Evolutionary conservation across 345 rosid species (phyloP).

Genomic region (Eucalyptus regnans): DNA sequence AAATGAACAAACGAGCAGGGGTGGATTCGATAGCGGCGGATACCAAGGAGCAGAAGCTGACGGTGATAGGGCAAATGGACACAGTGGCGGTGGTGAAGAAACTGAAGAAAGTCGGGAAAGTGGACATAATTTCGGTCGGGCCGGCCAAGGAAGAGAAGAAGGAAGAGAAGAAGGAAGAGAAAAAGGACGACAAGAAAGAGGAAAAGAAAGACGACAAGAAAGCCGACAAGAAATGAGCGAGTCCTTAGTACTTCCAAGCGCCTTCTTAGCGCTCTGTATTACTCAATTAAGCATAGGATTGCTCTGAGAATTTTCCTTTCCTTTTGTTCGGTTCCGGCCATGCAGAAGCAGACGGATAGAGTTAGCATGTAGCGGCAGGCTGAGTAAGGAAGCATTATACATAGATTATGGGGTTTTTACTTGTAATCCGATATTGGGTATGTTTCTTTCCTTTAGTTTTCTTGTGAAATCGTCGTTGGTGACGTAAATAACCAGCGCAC

Average conservation of each 20-base stretch:
- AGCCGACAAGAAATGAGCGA: conserved; percentile 9
- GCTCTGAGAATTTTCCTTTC: neutral
- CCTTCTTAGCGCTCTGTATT: neutral
- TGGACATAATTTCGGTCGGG: conserved; percentile 76
- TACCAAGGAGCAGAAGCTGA: conserved; percentile 81
- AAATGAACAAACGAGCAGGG: conserved; percentile 11
- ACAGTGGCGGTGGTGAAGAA: conserved; percentile 77
- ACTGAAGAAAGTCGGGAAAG: conserved; percentile 91
- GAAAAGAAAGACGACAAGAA: conserved; percentile 26
- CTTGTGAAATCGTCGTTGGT: neutral
- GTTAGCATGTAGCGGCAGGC: neutral
- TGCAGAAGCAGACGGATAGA: neutral
- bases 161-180: conserved; percentile 76
- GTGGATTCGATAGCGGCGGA: conserved; percentile 91
- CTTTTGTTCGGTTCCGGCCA: neutral
- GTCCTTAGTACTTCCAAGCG: neutral
- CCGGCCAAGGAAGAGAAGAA: conserved; percentile 95
- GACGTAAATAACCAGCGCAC: neutral
- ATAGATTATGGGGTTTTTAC: neutral
- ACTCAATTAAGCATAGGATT: neutral
- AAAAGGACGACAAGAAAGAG: conserved; percentile 45
- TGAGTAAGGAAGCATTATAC: neutral
- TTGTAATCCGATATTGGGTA: neutral
- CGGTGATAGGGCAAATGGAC: conserved; percentile 83
- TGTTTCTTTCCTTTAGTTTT: neutral